Percentiles rank a stretch among this genome's conserved stretches.
These are phyloP conservation scores for Nicotiana benthamiana DNA, from an alignment of 257 asterid genomes.

Conservation along the genomic window DNA sequence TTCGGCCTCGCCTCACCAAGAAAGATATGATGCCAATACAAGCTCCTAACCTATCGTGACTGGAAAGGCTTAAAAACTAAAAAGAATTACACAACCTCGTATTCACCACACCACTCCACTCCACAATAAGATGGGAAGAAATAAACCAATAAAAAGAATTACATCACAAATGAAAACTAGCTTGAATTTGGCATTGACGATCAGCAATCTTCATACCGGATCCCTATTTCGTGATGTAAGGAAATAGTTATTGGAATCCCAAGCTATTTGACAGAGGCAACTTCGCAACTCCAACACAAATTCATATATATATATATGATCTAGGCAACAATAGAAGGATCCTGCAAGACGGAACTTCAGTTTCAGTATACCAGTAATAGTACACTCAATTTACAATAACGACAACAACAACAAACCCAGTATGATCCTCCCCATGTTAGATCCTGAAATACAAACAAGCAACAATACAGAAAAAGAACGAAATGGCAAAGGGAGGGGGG, in stretches of 20 bases:
- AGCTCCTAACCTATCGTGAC: background rate
- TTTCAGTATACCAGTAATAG: background rate
- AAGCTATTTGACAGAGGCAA: conserved; percentile 2
- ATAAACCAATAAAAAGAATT: background rate
- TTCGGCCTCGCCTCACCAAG: background rate
- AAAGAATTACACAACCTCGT: background rate
- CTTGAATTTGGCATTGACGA: background rate
- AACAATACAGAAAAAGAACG: background rate
- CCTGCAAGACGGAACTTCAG: conserved; percentile 15
- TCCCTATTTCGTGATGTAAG: background rate
- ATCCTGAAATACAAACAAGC: background rate
- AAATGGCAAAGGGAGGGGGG: background rate
- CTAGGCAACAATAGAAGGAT: conserved; percentile 27
- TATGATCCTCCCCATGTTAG: no score
- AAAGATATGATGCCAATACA: conserved; percentile 3
- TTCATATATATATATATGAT: background rate
- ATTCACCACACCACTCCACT: background rate
- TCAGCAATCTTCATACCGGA: background rate
- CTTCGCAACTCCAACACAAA: conserved; percentile 2
- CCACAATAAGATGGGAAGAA: background rate
- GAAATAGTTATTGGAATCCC: background rate
- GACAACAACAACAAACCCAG: no score
- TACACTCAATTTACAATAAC: no score
- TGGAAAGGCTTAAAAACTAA: background rate
- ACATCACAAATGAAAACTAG: background rate